Conservation (phyloP, 2,329 filamentous ascomycete genomes). For the Colletotrichum graminicola region DNA sequence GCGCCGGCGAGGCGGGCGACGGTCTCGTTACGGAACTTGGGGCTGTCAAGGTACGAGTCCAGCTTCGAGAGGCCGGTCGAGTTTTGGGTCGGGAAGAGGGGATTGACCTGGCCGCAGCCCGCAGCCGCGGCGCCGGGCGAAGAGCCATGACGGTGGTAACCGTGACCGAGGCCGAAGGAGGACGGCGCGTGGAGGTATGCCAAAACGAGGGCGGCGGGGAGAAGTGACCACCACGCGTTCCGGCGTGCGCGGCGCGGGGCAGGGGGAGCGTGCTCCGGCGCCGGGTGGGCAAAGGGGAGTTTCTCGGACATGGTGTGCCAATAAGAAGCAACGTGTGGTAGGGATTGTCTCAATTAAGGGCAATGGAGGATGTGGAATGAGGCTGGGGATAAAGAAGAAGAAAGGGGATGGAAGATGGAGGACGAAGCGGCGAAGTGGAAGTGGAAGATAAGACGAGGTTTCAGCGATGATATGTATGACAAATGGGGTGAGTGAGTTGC, state of each 20-base stretch:
- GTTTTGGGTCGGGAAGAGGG: conserved; percentile 48
- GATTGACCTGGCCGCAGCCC: conserved; percentile 51
- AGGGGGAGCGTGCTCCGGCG: conserved; percentile 7
- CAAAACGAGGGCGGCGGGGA: conserved; percentile 37
- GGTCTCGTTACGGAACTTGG: conserved; percentile 51
- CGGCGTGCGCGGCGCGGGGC: conserved; percentile 17
- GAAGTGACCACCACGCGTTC: conserved; percentile 37
- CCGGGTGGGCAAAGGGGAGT: conserved; percentile 30
- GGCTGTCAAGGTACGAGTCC: conserved; percentile 50
- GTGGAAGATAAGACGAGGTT: conserved; percentile 13
- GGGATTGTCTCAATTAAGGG: neutral
- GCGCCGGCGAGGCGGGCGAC: conserved; percentile 56
- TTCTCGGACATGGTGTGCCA: conserved; percentile 34
- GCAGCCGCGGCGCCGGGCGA: conserved; percentile 3
- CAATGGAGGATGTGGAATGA: too few relatives aligned
- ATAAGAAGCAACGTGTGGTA: neutral
- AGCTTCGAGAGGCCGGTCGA: conserved; percentile 48
- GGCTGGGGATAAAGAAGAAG: neutral
- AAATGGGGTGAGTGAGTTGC: conserved; percentile 7
- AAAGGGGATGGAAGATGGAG: neutral
- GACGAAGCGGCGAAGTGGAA: neutral
- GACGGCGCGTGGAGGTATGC: conserved; percentile 37
- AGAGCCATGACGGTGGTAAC: neutral
- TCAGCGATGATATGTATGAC: conserved; percentile 31
- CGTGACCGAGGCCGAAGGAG: conserved; percentile 4